These are phyloP conservation scores for Mycena rebaudengoi DNA, from an alignment of 768 basidiomycete genomes.

Conservation along the genomic window DNA sequence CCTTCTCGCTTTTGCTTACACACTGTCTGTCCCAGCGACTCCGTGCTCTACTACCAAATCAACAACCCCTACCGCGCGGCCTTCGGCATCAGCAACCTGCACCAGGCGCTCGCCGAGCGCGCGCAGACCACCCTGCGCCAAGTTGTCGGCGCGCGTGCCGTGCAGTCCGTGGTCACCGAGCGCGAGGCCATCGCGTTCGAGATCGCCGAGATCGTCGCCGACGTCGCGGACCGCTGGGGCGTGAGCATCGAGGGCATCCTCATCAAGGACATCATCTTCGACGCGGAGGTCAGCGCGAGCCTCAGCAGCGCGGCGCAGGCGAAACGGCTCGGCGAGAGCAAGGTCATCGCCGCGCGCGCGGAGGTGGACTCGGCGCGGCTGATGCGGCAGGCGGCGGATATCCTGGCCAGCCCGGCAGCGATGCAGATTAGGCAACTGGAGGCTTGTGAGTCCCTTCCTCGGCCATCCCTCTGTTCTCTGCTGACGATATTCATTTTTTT, in stretches of 20 bases:
- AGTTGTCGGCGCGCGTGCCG: conserved; percentile 92
- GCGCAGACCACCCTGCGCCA: conserved; percentile 97
- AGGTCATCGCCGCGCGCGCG: conserved; percentile 94
- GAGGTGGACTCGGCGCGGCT: conserved; percentile 95
- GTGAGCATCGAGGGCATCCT: conserved; percentile 96
- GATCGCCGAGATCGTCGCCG: conserved; percentile 95
- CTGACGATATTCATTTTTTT: background rate
- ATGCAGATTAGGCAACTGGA: conserved; percentile 99
- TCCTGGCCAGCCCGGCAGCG: conserved; percentile 91
- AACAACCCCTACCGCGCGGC: conserved; percentile 92
- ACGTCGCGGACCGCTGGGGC: conserved; percentile 95
- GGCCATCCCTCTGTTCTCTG: background rate
- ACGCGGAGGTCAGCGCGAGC: conserved; percentile 86
- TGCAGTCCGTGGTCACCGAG: conserved; percentile 97
- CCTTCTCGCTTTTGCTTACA: no score
- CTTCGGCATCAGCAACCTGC: conserved; percentile 92
- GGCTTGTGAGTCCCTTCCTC: conserved; percentile 57
- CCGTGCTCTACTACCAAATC: conserved; percentile 94
- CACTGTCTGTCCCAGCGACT: conserved; percentile 63
- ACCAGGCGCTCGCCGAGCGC: conserved; percentile 83
- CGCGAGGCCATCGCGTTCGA: conserved; percentile 96
- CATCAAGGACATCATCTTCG: conserved; percentile 95
- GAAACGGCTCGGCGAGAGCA: conserved; percentile 96
- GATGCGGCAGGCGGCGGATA: conserved; percentile 97
- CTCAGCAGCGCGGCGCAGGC: conserved; percentile 96